phyloP scores from a whole-genome alignment of 2,329 filamentous ascomycete genomes.

The Phyllosticta capitalensis region DNA sequence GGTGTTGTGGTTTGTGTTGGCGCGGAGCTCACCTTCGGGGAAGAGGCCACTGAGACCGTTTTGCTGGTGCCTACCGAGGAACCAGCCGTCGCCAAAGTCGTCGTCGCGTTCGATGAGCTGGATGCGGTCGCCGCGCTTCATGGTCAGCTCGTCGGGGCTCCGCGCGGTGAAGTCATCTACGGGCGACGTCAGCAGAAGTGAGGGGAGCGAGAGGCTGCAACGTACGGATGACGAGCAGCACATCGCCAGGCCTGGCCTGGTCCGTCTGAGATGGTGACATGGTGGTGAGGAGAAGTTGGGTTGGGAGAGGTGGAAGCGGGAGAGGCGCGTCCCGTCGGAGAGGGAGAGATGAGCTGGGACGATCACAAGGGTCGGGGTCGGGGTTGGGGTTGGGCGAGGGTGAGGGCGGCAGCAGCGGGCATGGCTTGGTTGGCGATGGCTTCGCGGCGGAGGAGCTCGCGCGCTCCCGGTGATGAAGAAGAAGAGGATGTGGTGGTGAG shows the following conservation, averaged over 20 bases:
- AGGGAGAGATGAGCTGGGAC: neutral
- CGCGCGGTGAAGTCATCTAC: conserved; percentile 86
- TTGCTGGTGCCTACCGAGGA: conserved; percentile 62
- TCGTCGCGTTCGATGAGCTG: conserved; percentile 78
- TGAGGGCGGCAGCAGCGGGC: neutral
- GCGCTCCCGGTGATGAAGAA: neutral
- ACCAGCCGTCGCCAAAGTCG: conserved; percentile 85
- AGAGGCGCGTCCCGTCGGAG: neutral
- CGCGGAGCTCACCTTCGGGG: conserved; percentile 57
- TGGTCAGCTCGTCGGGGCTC: conserved; percentile 83
- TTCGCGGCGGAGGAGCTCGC: neutral
- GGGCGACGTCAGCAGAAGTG: conserved; percentile 9
- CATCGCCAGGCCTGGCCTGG: conserved; percentile 53
- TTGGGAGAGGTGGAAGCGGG: neutral
- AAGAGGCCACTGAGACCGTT: conserved; percentile 71
- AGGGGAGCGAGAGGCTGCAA: conserved; percentile 16
- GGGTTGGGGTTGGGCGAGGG: neutral
- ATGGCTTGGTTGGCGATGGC: neutral
- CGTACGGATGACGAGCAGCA: conserved; percentile 64
- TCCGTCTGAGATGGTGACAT: conserved; percentile 33
- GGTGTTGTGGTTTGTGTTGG: neutral
- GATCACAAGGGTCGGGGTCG: neutral
- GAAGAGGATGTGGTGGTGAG: neutral
- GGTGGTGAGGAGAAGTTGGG: neutral
- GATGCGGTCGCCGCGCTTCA: conserved; percentile 75